phyloP scores from a whole-genome alignment of 306 rosid genomes.

The Fagus crenata region DNA sequence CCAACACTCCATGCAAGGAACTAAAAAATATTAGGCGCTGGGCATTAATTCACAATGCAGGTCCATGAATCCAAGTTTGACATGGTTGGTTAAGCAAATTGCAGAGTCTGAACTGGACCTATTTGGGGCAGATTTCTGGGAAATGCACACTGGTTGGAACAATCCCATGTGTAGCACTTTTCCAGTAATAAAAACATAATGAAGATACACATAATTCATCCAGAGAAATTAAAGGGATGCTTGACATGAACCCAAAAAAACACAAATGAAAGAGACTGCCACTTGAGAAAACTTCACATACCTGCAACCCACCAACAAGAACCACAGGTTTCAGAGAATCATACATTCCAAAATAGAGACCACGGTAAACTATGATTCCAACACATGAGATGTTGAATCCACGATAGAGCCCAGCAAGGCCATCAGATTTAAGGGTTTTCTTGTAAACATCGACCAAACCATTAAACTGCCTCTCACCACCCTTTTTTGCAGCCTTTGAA shows the following conservation, averaged over 20 bases:
- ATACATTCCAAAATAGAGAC: constrained; percentile 89
- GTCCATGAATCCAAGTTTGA: background rate
- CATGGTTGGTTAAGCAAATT: background rate
- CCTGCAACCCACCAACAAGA: constrained; percentile 74
- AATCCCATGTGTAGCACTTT: background rate
- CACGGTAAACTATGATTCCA: constrained; percentile 89
- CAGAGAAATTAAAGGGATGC: background rate
- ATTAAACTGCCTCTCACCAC: constrained; percentile 91
- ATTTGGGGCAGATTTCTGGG: background rate
- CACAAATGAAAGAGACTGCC: background rate
- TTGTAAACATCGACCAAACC: constrained; percentile 79
- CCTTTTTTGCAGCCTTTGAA: constrained; percentile 73
- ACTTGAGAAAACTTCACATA: constrained; percentile 28
- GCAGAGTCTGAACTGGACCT: background rate
- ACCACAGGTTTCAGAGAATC: constrained; percentile 86
- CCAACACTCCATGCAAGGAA: background rate
- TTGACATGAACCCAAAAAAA: background rate
- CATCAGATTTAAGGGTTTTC: constrained; percentile 79
- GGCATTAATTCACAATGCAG: background rate
- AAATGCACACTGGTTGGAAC: background rate
- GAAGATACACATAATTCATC: background rate
- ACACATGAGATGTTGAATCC: constrained; percentile 79
- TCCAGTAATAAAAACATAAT: background rate
- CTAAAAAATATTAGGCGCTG: background rate
- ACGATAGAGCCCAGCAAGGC: constrained; percentile 81